Conservation (phyloP, 352 stramenopile genomes). For the Globisporangium lucens region DNA sequence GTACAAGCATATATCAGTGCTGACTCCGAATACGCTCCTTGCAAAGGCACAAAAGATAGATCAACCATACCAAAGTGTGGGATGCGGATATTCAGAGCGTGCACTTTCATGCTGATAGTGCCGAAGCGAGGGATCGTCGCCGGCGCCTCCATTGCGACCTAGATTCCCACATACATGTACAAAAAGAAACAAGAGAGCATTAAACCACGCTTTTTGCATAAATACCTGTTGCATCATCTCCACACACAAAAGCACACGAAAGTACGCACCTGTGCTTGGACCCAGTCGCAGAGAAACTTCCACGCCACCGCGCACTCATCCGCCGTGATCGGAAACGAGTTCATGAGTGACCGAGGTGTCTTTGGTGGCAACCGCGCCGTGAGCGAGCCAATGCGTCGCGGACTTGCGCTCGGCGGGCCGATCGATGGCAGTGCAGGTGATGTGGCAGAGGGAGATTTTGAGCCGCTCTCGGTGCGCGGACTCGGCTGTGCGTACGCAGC, state of each 20-base stretch:
- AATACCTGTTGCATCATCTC: neutral
- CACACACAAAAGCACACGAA: too few species aligned
- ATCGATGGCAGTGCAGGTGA: neutral
- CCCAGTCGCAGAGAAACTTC: slow-evolving; percentile 71
- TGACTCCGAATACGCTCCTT: neutral
- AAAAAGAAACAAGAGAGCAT: too few species aligned
- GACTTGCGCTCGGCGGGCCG: neutral
- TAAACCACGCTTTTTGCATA: neutral
- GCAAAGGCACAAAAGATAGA: neutral
- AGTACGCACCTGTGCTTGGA: slow-evolving; percentile 46
- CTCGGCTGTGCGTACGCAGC: neutral
- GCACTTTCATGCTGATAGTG: slow-evolving; percentile 43
- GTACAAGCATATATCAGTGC: neutral
- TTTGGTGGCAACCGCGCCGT: slow-evolving; percentile 25
- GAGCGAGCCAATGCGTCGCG: slow-evolving; percentile 1
- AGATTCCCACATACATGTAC: neutral
- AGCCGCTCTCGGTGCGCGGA: neutral
- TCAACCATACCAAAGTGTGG: slow-evolving; percentile 52
- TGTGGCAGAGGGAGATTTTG: neutral
- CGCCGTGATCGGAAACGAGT: slow-evolving; percentile 42
- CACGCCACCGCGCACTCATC: slow-evolving; percentile 51
- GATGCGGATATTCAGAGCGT: slow-evolving; percentile 56
- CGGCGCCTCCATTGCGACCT: slow-evolving; percentile 74
- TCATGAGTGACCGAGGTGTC: slow-evolving; percentile 52
- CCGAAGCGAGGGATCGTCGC: slow-evolving; percentile 71